phyloP scores from a whole-genome alignment of 306 rosid species.

The Lathyrus sativus region DNA sequence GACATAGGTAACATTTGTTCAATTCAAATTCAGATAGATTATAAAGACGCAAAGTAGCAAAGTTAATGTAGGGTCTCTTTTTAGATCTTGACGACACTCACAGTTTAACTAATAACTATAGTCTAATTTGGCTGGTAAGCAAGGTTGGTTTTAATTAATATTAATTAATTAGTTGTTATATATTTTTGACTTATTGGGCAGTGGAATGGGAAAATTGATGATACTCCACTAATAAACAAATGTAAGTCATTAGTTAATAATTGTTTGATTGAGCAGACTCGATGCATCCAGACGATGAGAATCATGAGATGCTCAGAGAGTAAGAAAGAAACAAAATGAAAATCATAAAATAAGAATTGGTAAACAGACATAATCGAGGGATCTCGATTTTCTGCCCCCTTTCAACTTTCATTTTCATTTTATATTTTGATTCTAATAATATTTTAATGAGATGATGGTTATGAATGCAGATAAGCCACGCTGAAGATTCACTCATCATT shows the following conservation, averaged over 20 bases:
- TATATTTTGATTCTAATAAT: background rate
- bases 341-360: conserved; percentile 31
- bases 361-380: conserved; percentile 49
- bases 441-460: background rate
- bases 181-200: conserved; percentile 33
- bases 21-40: background rate
- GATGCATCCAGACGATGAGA: conserved; percentile 38
- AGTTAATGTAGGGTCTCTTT: conserved; percentile 4
- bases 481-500: conserved; percentile 26
- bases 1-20: no score
- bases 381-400: conserved; percentile 50
- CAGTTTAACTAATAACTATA: background rate
- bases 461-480: conserved; percentile 20
- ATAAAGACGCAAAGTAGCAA: background rate
- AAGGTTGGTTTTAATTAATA: background rate
- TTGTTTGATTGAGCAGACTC: conserved; percentile 40
- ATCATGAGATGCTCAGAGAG: conserved; percentile 29
- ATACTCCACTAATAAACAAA: conserved; percentile 17
- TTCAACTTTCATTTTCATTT: conserved; percentile 11
- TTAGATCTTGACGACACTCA: conserved; percentile 16
- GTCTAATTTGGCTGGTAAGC: conserved; percentile 19
- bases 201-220: conserved; percentile 33
- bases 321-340: conserved; percentile 34
- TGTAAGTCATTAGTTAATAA: conserved; percentile 23
- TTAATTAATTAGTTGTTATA: background rate